A percentile compares a stretch with the other conserved stretches of the same genome.
These are phyloP conservation scores for Komagataea norvegica DNA, from an alignment of 1,139 yeast species.

Conservation along the genomic window DNA sequence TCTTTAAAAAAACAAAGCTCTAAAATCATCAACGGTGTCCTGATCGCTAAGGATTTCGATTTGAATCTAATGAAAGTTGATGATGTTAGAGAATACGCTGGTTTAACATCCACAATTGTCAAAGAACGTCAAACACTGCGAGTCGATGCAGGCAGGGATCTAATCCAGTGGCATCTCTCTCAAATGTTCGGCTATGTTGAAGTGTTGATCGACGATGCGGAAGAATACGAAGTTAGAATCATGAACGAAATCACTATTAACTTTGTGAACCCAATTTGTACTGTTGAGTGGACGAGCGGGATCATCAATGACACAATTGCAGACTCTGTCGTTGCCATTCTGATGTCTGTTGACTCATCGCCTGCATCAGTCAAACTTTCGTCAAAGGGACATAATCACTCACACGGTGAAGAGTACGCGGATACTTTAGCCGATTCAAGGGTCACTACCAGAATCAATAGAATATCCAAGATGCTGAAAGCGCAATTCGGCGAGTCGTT, in stretches of 20 bases:
- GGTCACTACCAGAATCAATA: slow-evolving; percentile 50
- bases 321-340: slow-evolving; percentile 85
- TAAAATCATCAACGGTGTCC: slow-evolving; percentile 56
- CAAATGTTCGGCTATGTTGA: slow-evolving; percentile 93
- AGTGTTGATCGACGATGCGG: slow-evolving; percentile 55
- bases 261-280: slow-evolving; percentile 44
- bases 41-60: slow-evolving; percentile 89
- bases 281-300: slow-evolving; percentile 90
- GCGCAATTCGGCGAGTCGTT: slow-evolving; percentile 90
- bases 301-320: slow-evolving; percentile 90
- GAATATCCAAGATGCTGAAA: slow-evolving; percentile 58
- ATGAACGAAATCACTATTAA: slow-evolving; percentile 55
- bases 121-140: slow-evolving; percentile 75
- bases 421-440: slow-evolving; percentile 31
- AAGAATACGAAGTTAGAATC: slow-evolving; percentile 37
- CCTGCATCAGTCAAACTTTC: slow-evolving; percentile 92
- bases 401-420: slow-evolving; percentile 30
- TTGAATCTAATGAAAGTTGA: slow-evolving; percentile 74
- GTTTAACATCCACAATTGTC: slow-evolving; percentile 78
- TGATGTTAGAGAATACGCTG: slow-evolving; percentile 86
- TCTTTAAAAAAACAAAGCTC: background rate
- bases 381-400: slow-evolving; percentile 52
- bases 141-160: slow-evolving; percentile 75
- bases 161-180: slow-evolving; percentile 82
- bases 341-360: slow-evolving; percentile 87